Evolutionary conservation across 805 yeast genomes (phyloP), one percentile per base, ranked within the genome.

Genomic region (Lipomyces yamadae): DNA sequence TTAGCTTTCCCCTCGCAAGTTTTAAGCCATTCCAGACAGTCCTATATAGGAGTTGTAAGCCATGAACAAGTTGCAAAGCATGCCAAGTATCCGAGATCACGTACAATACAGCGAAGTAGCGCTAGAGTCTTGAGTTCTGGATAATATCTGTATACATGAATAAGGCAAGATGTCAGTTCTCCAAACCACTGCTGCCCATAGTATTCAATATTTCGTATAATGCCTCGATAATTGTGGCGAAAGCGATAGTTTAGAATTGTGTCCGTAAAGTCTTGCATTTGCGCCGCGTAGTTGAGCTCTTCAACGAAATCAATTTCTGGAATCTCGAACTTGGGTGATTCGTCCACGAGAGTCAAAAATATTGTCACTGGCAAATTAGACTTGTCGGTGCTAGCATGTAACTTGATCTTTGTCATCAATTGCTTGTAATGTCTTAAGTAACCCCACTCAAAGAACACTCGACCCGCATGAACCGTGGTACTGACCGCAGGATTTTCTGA

Each of bases 361-460:
- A 48, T 18, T 2, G 53, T 48, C 3, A 48, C 24, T 48, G 53
- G 11, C 29, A 48, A 18, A 18, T 48, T 48, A 48, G 10, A 11
- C 24, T 48, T 18, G 53, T 48, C 53, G 53, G 11, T 48, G 53
- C 11, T 48, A 48, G 11, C 53, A 48, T 48, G 53, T 6, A 48
- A 48, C 53, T 48, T 48, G 6, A 48, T n/a, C 53, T 48, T 48
- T 48, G 53, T 48, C 53, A 48, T 48, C 53, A 48, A 48, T 48
- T 48, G 53, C 53, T 48, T 4, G 53, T 48, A 48, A 24, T 48
- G 11, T 15, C 53, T 48, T 48, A 48, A 48, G 53, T 48, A 48
- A 2, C 53, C 53, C 11, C 18, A 48, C 53, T 48, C 53, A 24
- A 48, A 48, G 29, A n/a, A 1, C 53, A 48, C 53, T 2, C 53